Evolutionary conservation across 345 rosid genomes (phyloP), one percentile per base, ranked within the genome.

Genomic region (Durio zibethinus): DNA sequence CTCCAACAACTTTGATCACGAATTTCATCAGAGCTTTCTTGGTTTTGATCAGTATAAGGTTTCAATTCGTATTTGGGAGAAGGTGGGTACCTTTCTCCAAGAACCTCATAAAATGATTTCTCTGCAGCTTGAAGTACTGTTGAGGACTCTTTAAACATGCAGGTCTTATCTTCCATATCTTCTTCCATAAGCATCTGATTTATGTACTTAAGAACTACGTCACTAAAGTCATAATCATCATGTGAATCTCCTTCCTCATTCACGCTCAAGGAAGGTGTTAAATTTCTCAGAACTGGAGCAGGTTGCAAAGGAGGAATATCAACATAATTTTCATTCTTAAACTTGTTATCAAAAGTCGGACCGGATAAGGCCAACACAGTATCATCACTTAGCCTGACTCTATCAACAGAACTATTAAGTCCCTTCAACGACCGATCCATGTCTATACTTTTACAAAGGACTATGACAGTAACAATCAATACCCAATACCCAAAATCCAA

Each of bases 181-280:
- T 87, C 93, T 77, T 88, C 92, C 94, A 90, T 83, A 42, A 90
- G 89, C 80, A 90, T 87, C 80, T 85, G 77, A 57, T 14, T 86
- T 8, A 90, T 88, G 64, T 86, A 90, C 83, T 60, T 86, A 5
- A 90, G 87, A 80, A 84, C 90, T 57, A 76, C 90, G 65, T 90
- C 90, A 61, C 85, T 88, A 42, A 86, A 87, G 72, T 88, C 90
- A 76, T 64, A 84, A 79, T 87, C 92, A 50, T 87, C 87, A 7
- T 50, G 81, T 0, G 65, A 82, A 76, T 88, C 78, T 40, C 64
- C 85, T 63, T 77, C 77, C 53, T 73, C 84, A 52, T 9, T 68
- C 72, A 11, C 53, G 35, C 66, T 38, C 7, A 62, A 60, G 2
- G 82, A 66, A 16, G 57, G 35, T 0, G 7, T 65, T 47, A 71